Base-by-base conservation (phyloP, 225 moss, liverwort and hornwort species). In the Pleurozium schreberi region DNA sequence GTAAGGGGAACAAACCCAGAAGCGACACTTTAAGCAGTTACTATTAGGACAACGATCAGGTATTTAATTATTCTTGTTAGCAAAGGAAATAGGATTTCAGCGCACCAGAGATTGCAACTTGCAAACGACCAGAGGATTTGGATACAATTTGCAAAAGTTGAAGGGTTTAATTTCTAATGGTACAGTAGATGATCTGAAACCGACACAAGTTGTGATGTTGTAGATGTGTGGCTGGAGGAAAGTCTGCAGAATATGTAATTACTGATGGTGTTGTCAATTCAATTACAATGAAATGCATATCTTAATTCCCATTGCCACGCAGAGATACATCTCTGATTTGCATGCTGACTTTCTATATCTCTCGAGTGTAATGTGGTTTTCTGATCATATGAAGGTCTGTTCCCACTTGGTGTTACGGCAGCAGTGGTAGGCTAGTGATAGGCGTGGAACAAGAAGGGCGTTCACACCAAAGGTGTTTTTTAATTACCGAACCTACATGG, bases 231-330 rank as follows among this genome's bases (percentile, higher is more conserved):
- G 43, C 69, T 86, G 83, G 79, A 82, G 83, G 73, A 74, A 81
- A 83, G 73, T 75, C 83, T 83, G 82, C 83, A 77, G 60, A 85
- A 76, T 85, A 62, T 91, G 92, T 90, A 88, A 86, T 84, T 79
- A 92, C 84, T 87, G 75, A 87, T 89, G 67, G 75, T 80, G 57
- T 81, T 83, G 80, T 90, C 86, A 84, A 89, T 87, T 88, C 81
- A 68, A 90, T 71, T 75, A 66, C 47, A 81, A 81, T 67, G 74
- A 84, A 81, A 84, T 88, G 86, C 65, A 90, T 60, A 76, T 61
- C 65, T 87, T 88, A 85, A 88, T 82, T 81, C 85, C 59, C 85
- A 88, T 81, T 88, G 88, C 81, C 75, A 57, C 42, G 55, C 58
- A 88, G 85, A 66, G 55, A 73, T 81, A 45, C 75, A 36, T 81